Conservation (phyloP, 2,329 filamentous ascomycete genomes). For the Arachnomyces sp. region DNA sequence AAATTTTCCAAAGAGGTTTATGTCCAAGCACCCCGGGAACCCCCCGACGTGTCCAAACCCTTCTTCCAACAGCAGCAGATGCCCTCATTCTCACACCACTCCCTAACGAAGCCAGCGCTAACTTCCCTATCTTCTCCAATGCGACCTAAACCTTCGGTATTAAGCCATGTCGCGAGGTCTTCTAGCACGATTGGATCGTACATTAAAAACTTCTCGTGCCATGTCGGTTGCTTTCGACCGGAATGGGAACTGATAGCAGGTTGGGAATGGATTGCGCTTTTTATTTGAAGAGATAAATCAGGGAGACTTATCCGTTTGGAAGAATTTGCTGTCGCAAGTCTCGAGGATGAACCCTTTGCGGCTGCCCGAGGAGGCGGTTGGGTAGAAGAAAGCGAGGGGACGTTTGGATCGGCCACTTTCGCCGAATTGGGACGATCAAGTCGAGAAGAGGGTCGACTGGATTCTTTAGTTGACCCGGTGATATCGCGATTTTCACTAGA, state of each 20-base stretch:
- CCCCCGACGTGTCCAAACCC: not conserved
- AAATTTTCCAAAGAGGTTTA: too few relatives aligned
- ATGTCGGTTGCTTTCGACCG: slow-evolving; percentile 48
- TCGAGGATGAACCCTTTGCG: not conserved
- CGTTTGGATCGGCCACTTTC: too few relatives aligned
- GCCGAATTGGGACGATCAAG: too few relatives aligned
- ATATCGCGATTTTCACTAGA: not conserved
- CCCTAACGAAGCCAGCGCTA: slow-evolving; percentile 60
- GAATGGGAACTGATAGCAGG: slow-evolving; percentile 26
- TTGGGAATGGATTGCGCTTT: slow-evolving; percentile 39
- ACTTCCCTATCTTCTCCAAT: slow-evolving; percentile 62
- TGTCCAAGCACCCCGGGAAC: not conserved
- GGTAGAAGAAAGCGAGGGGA: too few relatives aligned
- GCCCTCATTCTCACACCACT: slow-evolving; percentile 83
- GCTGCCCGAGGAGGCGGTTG: too few relatives aligned
- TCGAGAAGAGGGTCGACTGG: too few relatives aligned
- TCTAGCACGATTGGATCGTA: slow-evolving; percentile 88
- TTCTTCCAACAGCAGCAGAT: slow-evolving; percentile 73
- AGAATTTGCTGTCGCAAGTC: not conserved
- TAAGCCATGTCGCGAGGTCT: slow-evolving; percentile 76
- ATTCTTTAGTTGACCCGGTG: slow-evolving; percentile 1
- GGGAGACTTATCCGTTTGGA: slow-evolving; percentile 13
- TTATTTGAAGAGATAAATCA: slow-evolving; percentile 42
- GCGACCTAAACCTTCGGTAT: slow-evolving; percentile 57
- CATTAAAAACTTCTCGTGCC: slow-evolving; percentile 88